These are phyloP conservation scores for Amoebophrya sp. DNA, from an alignment of 169 alveolate genomes.

Conservation along the genomic window DNA sequence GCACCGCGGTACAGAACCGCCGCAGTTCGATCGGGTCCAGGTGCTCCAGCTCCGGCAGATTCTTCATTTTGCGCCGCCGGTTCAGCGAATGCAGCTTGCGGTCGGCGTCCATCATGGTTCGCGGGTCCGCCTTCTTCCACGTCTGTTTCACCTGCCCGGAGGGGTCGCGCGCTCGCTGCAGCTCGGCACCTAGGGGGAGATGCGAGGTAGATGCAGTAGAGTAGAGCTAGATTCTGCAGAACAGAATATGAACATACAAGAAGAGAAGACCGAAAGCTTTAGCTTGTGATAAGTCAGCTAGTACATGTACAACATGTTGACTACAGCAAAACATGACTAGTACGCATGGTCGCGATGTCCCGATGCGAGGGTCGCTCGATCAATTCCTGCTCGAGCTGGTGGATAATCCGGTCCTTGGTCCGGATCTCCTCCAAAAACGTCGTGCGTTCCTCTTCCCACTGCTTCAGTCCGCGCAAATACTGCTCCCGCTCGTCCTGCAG, in stretches of 20 bases:
- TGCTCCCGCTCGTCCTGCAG: slow-evolving; percentile 19
- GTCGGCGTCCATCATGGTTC: not conserved
- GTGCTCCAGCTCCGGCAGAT: not conserved
- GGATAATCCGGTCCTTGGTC: not conserved
- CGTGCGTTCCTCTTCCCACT: not conserved
- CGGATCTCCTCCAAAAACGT: not conserved
- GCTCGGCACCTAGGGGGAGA: not conserved
- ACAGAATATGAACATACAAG: too few species aligned
- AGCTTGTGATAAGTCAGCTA: too few species aligned
- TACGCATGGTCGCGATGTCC: not conserved
- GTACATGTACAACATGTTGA: not conserved
- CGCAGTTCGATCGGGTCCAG: not conserved
- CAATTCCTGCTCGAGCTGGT: not conserved
- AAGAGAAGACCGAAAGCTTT: too few species aligned
- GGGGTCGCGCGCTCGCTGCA: not conserved
- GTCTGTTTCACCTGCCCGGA: not conserved
- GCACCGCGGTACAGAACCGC: not conserved
- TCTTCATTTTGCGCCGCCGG: not conserved
- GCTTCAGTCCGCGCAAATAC: not conserved
- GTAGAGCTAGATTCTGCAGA: too few species aligned
- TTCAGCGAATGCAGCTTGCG: not conserved
- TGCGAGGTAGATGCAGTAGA: too few species aligned
- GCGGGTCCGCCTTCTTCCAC: not conserved
- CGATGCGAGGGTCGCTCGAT: not conserved
- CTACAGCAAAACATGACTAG: not conserved